Evolutionary conservation across 2,329 filamentous ascomycete species (phyloP), one percentile per base, ranked within the genome.

Genomic region (Phialocephala sp.): DNA sequence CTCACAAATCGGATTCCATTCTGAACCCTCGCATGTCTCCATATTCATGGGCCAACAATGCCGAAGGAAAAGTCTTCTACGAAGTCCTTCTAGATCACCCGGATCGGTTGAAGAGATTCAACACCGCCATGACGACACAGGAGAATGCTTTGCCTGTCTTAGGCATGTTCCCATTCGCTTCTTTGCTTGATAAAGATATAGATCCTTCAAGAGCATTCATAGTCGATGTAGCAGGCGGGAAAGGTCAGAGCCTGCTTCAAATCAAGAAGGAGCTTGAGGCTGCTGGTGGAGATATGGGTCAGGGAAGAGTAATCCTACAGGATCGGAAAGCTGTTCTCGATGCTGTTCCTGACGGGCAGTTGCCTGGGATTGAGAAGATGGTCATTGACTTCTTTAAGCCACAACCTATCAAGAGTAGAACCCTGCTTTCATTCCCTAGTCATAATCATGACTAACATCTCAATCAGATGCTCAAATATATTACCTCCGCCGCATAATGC

Each of bases 401-500:
- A n/a, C 55, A 62, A 12, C 59, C 59, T 39, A 45, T 64, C 22
- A 67, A 63, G 45, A 52, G 60, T 64, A 57, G 56, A 35, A 22
- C 36, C 20, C 9, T n/a, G n/a, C 2, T 57, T 39, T 24, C 1
- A 8, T 35, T 54, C 12, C 22, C 24, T 18, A 5, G 1, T 59
- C 3, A 54, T 18, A 32, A 15, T 32, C 27, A 32, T 32, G 27
- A 60, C 60, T 63, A 37, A 66, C 45, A 14, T 8, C 32, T 36
- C 22, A n/a, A 20, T 37, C 35, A 71, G 69, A 68, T 47, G 72
- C 72, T 14, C 66, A 73, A n/a, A 63, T 71, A 11, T 73, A 73
- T 45, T 72, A 72, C 55, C 67, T 73, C 22, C 70, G 72, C 14
- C 66, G 71, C 20, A 71, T 69, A 11, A 62, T 72, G 59, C 71